Evolutionary conservation across 2,329 filamentous ascomycete genomes (phyloP).

Genomic region (Xylaria sp.): DNA sequence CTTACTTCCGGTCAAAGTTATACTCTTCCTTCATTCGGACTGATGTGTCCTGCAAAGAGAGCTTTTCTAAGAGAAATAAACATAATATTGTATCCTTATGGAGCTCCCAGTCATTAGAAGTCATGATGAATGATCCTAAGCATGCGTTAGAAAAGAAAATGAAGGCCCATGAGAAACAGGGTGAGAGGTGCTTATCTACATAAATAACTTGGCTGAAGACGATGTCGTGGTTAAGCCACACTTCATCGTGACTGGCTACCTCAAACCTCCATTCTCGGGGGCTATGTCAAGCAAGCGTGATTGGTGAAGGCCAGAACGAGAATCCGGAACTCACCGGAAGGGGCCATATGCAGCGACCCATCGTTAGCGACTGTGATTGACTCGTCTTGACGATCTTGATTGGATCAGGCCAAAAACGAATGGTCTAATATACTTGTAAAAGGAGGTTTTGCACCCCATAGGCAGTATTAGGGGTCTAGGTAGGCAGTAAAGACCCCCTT

Average conservation of each 20-base stretch:
- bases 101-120: conserved; percentile 8
- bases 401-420: no score
- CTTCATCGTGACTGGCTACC: no score
- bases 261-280: neutral
- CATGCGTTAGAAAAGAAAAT: neutral
- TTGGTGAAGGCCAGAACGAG: conserved; percentile 1
- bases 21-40: conserved; percentile 10
- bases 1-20: conserved; percentile 25
- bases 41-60: neutral
- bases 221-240: no score
- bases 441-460: no score
- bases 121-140: conserved; percentile 4
- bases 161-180: neutral
- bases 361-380: no score
- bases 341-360: no score
- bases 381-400: no score
- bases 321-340: neutral
- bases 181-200: neutral
- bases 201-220: no score
- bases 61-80: neutral
- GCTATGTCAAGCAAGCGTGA: neutral
- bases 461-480: no score
- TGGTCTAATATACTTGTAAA: no score
- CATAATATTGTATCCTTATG: neutral
- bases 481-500: no score